Conservation (phyloP, 768 basidiomycete genomes). For the Lactifluus hygrophoroides region DNA sequence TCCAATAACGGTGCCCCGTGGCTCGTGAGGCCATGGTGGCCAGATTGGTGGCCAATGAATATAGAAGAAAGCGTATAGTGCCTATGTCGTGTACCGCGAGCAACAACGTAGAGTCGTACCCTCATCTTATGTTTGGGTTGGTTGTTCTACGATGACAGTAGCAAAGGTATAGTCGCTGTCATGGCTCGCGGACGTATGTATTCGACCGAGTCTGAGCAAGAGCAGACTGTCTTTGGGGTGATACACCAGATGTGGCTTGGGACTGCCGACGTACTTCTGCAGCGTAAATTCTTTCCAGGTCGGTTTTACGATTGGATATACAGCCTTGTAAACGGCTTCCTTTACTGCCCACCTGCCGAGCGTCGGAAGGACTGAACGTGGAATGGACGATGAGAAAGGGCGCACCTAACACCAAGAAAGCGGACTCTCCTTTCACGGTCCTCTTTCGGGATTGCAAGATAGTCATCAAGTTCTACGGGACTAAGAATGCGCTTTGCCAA, state of each 20-base stretch:
- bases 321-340: conserved; percentile 81
- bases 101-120: neutral
- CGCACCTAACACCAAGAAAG: conserved; percentile 71
- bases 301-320: conserved; percentile 52
- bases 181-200: conserved; percentile 73
- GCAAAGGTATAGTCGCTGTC: conserved; percentile 73
- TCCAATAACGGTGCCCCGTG: conserved; percentile 27
- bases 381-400: neutral
- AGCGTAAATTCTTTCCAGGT: conserved; percentile 68
- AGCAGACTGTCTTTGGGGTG: conserved; percentile 17
- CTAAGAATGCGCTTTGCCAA: conserved; percentile 62
- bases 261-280: conserved; percentile 21
- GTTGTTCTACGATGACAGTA: conserved; percentile 51
- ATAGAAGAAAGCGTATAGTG: neutral
- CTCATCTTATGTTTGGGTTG: neutral
- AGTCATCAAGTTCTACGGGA: conserved; percentile 32
- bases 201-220: conserved; percentile 25
- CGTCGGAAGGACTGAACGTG: conserved; percentile 1
- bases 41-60: conserved; percentile 49
- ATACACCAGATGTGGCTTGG: conserved; percentile 38
- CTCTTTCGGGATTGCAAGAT: conserved; percentile 30
- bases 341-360: conserved; percentile 67
- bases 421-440: conserved; percentile 26
- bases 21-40: conserved; percentile 39
- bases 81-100: neutral